phyloP scores from a whole-genome alignment of 495 filamentous ascomycete genomes.

The Aspergillus carlsbadensis region DNA sequence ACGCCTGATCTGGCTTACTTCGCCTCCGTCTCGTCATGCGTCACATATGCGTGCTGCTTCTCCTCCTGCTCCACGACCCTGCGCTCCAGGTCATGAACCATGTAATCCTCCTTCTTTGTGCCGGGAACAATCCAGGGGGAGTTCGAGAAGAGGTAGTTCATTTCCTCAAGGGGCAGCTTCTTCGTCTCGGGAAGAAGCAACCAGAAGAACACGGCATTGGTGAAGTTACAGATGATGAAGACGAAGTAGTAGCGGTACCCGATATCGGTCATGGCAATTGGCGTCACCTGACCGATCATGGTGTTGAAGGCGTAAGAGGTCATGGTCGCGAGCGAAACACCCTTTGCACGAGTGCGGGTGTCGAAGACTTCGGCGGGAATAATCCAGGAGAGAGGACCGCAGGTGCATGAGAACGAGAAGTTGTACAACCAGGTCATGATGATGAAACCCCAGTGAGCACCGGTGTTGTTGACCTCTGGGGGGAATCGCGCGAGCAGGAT shows the following conservation, averaged over 20 bases:
- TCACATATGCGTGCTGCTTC: slow-evolving; percentile 25
- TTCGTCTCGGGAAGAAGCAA: slow-evolving; percentile 62
- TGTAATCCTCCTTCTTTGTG: slow-evolving; percentile 35
- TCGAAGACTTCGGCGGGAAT: slow-evolving; percentile 73
- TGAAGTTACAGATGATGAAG: slow-evolving; percentile 55
- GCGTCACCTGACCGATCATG: slow-evolving; percentile 70
- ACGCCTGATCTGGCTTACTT: slow-evolving; percentile 13
- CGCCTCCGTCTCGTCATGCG: slow-evolving; percentile 27
- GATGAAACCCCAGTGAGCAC: slow-evolving; percentile 72
- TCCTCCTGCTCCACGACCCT: slow-evolving; percentile 39
- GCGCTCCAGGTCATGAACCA: slow-evolving; percentile 39
- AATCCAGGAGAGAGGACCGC: slow-evolving; percentile 62
- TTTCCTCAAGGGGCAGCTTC: slow-evolving; percentile 65
- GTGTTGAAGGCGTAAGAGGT: slow-evolving; percentile 69
- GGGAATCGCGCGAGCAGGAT: slow-evolving; percentile 58
- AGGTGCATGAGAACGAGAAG: slow-evolving; percentile 63
- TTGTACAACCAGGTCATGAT: slow-evolving; percentile 71
- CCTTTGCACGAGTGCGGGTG: slow-evolving; percentile 63
- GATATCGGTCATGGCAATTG: slow-evolving; percentile 53
- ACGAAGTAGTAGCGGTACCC: slow-evolving; percentile 56
- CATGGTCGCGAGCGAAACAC: slow-evolving; percentile 67
- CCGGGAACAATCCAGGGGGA: slow-evolving; percentile 64
- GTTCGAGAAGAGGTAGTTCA: slow-evolving; percentile 69
- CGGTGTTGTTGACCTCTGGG: slow-evolving; percentile 44
- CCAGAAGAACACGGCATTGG: slow-evolving; percentile 65